Evolutionary conservation across 73 alveolate genomes (phyloP), one percentile per base, ranked within the genome.

Genomic region (Tetrahymena malaccensis): DNA sequence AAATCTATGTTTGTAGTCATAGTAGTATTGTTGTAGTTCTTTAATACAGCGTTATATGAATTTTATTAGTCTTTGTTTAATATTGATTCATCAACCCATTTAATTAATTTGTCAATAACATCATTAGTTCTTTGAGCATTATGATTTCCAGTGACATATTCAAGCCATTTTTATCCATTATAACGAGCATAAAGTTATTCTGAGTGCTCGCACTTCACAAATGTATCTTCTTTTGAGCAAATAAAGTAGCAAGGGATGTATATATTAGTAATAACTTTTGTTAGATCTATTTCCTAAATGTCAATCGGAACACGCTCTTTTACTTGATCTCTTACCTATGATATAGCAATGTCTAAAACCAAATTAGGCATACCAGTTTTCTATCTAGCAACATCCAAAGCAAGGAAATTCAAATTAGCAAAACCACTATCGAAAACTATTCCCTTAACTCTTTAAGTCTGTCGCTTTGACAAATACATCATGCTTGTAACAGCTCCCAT

Each of bases 401-500:
- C 99, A 33, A 98, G 96, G 56, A 50, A 93, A 94, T 96, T 95
- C 57, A 98, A 96, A 13, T 93, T 33, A 25, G 98, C 97, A 94
- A 98, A 98, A 94, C 99, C 99, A 15, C 98, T 96, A 96, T 98
- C 99, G 34, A 98, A 98, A 84, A 98, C 99, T 94, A 98, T 98
- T 27, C 98, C 98, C 83, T 96, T 95, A 0, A 98, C 96, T n/a
- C 37, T 70, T 13, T 96, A 95, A 96, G 98, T 98, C 93, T 95
- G 95, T 93, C 97, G 3, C 89, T 70, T 70, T 3, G 89, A 94
- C 25, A 98, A 97, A 96, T 97, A 97, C 95, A 98, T 85, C 94
- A 98, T 94, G 19, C 99, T 98, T n/a, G 99, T 98, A 17, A 98
- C 99, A 13, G 99, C 99, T 10, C 99, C 99, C 99, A 98, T 98